Evolutionary conservation across 225 moss, liverwort and hornwort species (phyloP).

Genomic region (Pseudisothecium myosuroides): DNA sequence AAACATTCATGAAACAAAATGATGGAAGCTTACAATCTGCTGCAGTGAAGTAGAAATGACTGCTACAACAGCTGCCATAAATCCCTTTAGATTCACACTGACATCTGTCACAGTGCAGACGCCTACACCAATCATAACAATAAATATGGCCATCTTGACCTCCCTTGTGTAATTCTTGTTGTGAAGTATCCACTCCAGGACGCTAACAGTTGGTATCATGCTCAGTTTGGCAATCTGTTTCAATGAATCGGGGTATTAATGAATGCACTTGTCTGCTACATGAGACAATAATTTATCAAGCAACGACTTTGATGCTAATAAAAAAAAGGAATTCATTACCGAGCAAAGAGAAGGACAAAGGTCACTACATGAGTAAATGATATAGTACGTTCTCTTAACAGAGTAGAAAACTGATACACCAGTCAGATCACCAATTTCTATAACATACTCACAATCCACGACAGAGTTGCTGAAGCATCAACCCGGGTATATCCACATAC

Average conservation of each 20-base stretch:
- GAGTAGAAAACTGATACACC: not conserved
- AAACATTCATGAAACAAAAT: not conserved
- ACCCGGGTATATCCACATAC: not conserved
- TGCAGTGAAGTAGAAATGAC: slow-evolving; percentile 48
- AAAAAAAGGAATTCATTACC: not conserved
- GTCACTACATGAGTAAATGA: not conserved
- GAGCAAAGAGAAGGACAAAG: not conserved
- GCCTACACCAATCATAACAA: slow-evolving; percentile 62
- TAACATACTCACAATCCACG: not conserved
- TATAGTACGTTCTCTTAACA: not conserved
- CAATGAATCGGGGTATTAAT: not conserved
- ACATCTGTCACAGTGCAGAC: slow-evolving; percentile 66
- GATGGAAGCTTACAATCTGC: slow-evolving; percentile 35
- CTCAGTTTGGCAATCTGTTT: slow-evolving; percentile 59
- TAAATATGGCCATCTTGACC: slow-evolving; percentile 37
- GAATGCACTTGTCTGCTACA: not conserved
- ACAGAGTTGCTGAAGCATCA: not conserved
- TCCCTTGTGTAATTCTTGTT: slow-evolving; percentile 49
- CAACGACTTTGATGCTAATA: not conserved
- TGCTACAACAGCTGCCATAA: slow-evolving; percentile 39
- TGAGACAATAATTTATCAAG: not conserved
- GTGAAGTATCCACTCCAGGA: slow-evolving; percentile 54
- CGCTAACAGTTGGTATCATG: slow-evolving; percentile 58
- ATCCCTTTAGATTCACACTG: slow-evolving; percentile 41
- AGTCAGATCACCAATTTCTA: not conserved